A percentile compares a stretch with the other conserved stretches of the same genome.
These are phyloP conservation scores for Tripterygium wilfordii DNA, from an alignment of 177 flowering plant genomes.

Conservation along the genomic window DNA sequence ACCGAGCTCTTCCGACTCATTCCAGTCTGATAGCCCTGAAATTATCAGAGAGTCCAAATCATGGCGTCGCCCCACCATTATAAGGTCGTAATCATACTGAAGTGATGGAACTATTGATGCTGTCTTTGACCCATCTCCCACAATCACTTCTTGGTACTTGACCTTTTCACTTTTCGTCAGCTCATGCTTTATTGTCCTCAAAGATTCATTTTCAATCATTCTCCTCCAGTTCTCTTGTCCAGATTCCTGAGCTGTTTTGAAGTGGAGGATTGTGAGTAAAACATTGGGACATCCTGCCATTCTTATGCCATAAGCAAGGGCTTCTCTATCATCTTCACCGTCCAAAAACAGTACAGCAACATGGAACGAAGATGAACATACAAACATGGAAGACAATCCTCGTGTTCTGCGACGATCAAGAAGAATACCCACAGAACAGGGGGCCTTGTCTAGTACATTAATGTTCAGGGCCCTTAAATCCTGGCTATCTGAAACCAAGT, in stretches of 20 bases:
- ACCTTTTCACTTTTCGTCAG: neutral
- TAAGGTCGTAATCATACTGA: constrained; percentile 2
- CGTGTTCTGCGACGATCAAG: constrained; percentile 1
- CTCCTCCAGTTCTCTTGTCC: neutral
- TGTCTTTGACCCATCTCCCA: constrained; percentile 4
- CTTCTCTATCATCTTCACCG: constrained; percentile 6
- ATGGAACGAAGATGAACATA: neutral
- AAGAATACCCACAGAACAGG: constrained; percentile 4
- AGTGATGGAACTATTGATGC: constrained; percentile 1
- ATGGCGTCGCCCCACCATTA: constrained; percentile 15
- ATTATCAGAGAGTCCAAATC: neutral
- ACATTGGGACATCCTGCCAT: constrained; percentile 2
- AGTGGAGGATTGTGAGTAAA: neutral
- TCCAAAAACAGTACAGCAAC: neutral
- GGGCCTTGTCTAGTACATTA: constrained; percentile 1
- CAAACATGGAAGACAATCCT: neutral
- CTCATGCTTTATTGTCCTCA: neutral
- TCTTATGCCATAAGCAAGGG: constrained; percentile 2
- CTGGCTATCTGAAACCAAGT: neutral
- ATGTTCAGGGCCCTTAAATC: neutral
- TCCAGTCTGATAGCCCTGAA: constrained; percentile 5
- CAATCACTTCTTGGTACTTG: neutral
- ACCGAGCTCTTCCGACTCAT: constrained; percentile 17
- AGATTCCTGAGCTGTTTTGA: neutral
- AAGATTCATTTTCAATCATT: neutral